Evolutionary conservation across 441 rosid species (phyloP), one percentile per base, ranked within the genome.

Genomic region (Oxalis stricta): DNA sequence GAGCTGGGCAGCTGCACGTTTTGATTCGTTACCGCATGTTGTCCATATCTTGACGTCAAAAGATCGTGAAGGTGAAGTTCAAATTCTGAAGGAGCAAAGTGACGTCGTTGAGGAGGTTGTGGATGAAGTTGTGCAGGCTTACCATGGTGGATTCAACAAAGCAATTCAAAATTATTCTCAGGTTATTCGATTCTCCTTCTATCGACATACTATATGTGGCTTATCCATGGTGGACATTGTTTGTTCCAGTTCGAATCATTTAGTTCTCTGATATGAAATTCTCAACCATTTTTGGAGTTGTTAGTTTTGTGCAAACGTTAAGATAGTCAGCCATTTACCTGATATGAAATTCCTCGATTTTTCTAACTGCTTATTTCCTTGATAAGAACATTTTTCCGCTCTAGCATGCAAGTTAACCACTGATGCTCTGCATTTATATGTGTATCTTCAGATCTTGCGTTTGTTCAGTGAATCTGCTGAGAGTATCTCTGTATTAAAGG

Each of bases 141-240:
- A 92, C 64, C 99, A 92, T 38, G 52, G 73, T 68, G 99, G 99
- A 54, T 92, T 92, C 71, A 87, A 92, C 68, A 92, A 71, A 68
- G 99, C 99, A 50, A 87, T 92, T 65, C 99, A 92, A 68, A 92
- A 92, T 62, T 92, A 92, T 69, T 92, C 99, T 12, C 99, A 87
- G 97, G 99, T 92, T 50, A 30, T 52, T 45, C 44, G 11, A 10
- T n/a, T 15, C 29, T 46, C 33, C 53, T 26, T 35, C 39, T 37
- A 21, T 31, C 59, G 47, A 44, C 10, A 34, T 42, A 16, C 38
- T 52, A 7, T 41, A 30, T 49, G 31, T 9, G 45, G 20, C 46
- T 29, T 24, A 43, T 32, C 11, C 35, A 34, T 41, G 1, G 21
- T 28, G 15, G 20, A 10, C 7, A 7, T 23, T 46, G 24, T 11